phyloP scores from a whole-genome alignment of 2,329 filamentous ascomycete genomes.

The Trichoderma sp. region DNA sequence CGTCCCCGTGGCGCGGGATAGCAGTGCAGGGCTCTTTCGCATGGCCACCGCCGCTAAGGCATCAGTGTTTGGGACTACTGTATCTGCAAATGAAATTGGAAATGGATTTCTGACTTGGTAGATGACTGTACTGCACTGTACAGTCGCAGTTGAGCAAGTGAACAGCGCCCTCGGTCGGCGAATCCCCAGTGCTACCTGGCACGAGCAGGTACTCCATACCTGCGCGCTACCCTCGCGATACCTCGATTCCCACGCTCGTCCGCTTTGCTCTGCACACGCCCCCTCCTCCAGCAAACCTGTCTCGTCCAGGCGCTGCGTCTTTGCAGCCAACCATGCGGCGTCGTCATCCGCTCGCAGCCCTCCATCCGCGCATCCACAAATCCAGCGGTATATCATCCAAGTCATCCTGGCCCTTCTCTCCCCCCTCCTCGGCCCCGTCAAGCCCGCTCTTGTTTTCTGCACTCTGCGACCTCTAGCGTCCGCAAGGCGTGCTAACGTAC shows the following conservation, averaged over 20 bases:
- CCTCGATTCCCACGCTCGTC: background rate
- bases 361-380: constrained; percentile 34
- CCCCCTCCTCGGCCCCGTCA: constrained; percentile 14
- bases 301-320: constrained; percentile 31
- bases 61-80: background rate
- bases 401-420: background rate
- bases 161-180: background rate
- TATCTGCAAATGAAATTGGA: background rate
- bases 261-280: background rate
- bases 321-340: constrained; percentile 40
- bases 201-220: background rate
- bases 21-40: background rate
- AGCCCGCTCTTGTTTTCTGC: constrained; percentile 14
- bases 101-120: background rate
- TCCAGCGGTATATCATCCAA: constrained; percentile 12
- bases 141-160: background rate
- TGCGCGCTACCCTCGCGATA: background rate
- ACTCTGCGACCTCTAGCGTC: constrained; percentile 23
- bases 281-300: background rate
- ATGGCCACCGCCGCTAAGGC: background rate
- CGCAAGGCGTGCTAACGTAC: constrained; percentile 24
- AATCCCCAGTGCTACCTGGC: background rate
- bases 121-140: background rate
- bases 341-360: constrained; percentile 36
- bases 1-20: background rate